Base-by-base conservation (phyloP, 805 yeast species). In the Saturnispora dispora region DNA sequence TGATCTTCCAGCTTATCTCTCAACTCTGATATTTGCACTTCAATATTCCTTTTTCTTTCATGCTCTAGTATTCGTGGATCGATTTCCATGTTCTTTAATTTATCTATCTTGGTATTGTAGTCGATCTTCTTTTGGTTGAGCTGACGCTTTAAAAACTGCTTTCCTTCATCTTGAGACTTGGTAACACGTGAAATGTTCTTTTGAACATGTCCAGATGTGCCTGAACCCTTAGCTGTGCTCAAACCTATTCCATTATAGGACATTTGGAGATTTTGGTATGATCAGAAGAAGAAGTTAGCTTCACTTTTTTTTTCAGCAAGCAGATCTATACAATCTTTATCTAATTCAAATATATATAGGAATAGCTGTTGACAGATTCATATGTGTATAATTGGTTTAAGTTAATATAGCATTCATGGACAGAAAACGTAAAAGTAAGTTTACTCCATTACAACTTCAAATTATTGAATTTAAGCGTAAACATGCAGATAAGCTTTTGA, bases 391-490 rank as follows among this genome's bases (percentile, higher is more conserved):
- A 11, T 36, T 17, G 20, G 33, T 36, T 17, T 10, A n/a, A 36
- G 8, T 36, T n/a, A 9, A 37, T 37, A 20, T 5, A 37, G 3
- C 8, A 37, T 37, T 20, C 17, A 48, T 33, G 35, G 43, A 27
- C 10, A 39, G 36, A 43, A 48, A 48, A 33, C 44, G 44, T 23
- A 22, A 25, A 10, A 33, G 25, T 5, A 71, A 71, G 52, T 66
- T 83, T 45, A 85, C 96, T 0, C 96, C 97, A 0, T 66, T 90
- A 36, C 97, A 89, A 57, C 77, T 75, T 54, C 97, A 90, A 65
- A 81, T 82, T 53, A 69, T 81, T 28, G 83, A 81, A 3, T 68
- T 93, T 48, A 89, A 89, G 60, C 57, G 65, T 5, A 59, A 66
- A 2, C 69, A 91, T 61, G 61, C 61, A 48, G 96, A 88, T 57